Base-by-base conservation (phyloP, 768 basidiomycete species). In the Strobilomyces echinocephalus region DNA sequence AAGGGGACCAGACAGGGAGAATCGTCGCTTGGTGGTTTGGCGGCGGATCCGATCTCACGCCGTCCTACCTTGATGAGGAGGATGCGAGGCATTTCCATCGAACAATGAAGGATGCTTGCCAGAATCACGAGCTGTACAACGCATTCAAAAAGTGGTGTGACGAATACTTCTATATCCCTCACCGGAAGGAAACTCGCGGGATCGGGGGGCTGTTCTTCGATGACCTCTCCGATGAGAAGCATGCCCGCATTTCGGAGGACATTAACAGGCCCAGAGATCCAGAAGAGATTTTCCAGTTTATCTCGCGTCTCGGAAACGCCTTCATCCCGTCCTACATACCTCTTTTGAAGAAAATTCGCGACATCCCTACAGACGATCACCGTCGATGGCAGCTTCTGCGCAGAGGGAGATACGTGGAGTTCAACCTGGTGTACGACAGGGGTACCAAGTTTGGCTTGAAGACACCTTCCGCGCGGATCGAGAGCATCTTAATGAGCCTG, bases 11-110 rank as follows among this genome's bases (percentile, higher is more conserved):
- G 49, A 65, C 73, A 24, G 77, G 79, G 8, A 78, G 80, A 59
- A 72, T 90, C 18, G 72, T 94, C 39, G 85, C 93, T 26, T 97
- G 95, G 94, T 99, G 95, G 97, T 99, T 98, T 65, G 95, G 97
- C 18, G 97, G 97, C 33, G 95, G 95, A 8, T 85, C 84, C 8
- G 95, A 99, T 68, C 79, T 98, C 31, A 99, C 97, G 0, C 95
- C 95, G 1, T 86, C 87, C 4, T 97, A 97, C 70, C 81, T 98
- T 16, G 91, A 85, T 73, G 83, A 85, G 52, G 88, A 88, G 52
- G 97, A 98, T 67, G 91, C 83, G 11, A 64, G 69, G 20, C 91
- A 94, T 67, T 99, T 98, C 74, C 97, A 99, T 74, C 57, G 64
- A 16, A 85, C 85, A 2, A 70, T 95, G 59, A 87, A 90, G 66